Evolutionary conservation across 2,329 filamentous ascomycete species (phyloP), one percentile per base, ranked within the genome.

Genomic region (Fusarium verrucosum): DNA sequence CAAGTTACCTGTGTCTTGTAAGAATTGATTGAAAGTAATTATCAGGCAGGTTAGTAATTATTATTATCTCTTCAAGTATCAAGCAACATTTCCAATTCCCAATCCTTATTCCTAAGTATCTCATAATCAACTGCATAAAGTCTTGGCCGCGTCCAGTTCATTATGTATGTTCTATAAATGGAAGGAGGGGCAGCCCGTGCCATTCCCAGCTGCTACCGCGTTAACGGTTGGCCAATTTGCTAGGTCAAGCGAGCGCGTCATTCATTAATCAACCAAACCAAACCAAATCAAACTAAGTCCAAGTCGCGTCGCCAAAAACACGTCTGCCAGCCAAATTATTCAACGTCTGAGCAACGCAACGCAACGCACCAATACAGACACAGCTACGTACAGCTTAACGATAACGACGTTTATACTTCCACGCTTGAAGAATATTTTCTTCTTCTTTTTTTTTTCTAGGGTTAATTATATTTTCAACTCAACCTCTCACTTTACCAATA

Each of bases 301-400:
- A 59, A 62, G 64, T 62, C 72, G 71, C 70, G 70, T 73, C 67
- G 60, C 59, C 67, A 65, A 71, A 73, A 73, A 73, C 70, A 65
- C 70, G 70, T 53, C 61, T 50, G 38, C n/a, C n/a, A n/a, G 11
- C 40, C 54, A 61, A 70, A 70, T 65, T 70, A 47, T 51, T 57
- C 50, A 50, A 58, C 53, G 43, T 46, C 43, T 47, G 35, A 43
- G 49, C 54, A 58, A 43, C 55, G 36, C 26, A 36, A 23, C 22
- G 4, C 14, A 45, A 35, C 38, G 44, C 45, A 42, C 22, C 22
- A 46, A 44, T 50, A 53, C 47, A 25, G 35, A 46, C 58, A 37
- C 36, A 61, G n/a, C 45, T 55, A 25, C 30, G 43, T 58, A 37
- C 36, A 61, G n/a, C 45, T 55, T 43, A 61, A 40, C 41, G 43